Base-by-base conservation (phyloP, 495 filamentous ascomycete species). In the Friedmanniomyces simplex region DNA sequence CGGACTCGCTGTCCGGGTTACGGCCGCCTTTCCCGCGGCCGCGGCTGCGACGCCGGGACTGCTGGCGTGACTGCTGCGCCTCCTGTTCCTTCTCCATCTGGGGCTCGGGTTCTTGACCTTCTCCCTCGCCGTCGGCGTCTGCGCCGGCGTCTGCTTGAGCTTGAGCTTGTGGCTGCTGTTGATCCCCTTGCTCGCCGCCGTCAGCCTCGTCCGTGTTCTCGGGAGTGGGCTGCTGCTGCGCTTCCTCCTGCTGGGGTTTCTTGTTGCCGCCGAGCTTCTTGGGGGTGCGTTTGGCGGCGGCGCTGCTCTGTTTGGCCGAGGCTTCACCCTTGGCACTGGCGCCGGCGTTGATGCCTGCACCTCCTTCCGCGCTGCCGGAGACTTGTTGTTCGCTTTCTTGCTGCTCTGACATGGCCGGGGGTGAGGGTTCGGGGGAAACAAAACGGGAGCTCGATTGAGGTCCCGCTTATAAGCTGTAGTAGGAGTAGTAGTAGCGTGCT, bases 181-280 rank as follows among this genome's bases (percentile, higher is more conserved):
- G 20, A 12, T 63, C 46, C 4, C 6, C 46, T 22, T 49, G 20
- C 46, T 49, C 14, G 20, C 5, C 32, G 26, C 59, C 67, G 51
- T 70, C 67, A 26, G 47, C 62, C 42, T 50, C 63, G 54, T 62
- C 42, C 37, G 65, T 65, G 46, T 63, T 42, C 42, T 68, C 71
- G 54, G 71, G 70, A 45, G 70, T 72, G 25, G 70, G 68, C 54
- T 74, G 67, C 52, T 73, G 71, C 53, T 66, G 65, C 20, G 59
- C 55, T 28, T 64, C 13, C 5, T 43, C 39, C 14, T 43, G 39
- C 34, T 50, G 32, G 25, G 51, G 54, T 28, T 63, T 64, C 66
- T 72, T 70, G 37, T 72, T 70, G 37, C 43, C 46, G 59, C 71
- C 69, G 28, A 73, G 61, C 64, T 73, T 73, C 63, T 72, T 71